Evolutionary conservation across 768 basidiomycete species (phyloP).

Genomic region (Psilocybe subaeruginosa): DNA sequence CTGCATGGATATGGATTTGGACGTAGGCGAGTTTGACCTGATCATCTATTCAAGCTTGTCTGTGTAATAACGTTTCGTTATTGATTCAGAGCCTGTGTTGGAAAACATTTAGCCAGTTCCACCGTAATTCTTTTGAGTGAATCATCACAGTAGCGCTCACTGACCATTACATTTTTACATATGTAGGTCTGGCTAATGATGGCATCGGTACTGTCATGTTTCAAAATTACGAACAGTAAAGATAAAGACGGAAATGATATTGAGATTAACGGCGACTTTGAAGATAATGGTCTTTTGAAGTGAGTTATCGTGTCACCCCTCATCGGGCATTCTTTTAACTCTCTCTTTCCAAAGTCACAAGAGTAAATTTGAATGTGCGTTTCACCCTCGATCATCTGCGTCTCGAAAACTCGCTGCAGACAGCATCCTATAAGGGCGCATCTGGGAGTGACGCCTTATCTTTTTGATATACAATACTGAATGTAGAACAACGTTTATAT

Average conservation of each 20-base stretch:
- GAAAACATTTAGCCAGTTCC: conserved; percentile 15
- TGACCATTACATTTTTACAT: background rate
- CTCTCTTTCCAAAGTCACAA: background rate
- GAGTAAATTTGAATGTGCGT: background rate
- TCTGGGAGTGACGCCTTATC: too few species aligned
- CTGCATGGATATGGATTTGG: conserved; percentile 22
- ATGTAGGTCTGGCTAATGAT: conserved; percentile 22
- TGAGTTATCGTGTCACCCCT: background rate
- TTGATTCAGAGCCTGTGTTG: conserved; percentile 13
- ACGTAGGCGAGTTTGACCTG: conserved; percentile 16
- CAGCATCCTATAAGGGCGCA: too few species aligned
- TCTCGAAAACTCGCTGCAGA: too few species aligned
- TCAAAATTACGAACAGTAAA: conserved; percentile 34
- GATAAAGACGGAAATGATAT: conserved; percentile 37
- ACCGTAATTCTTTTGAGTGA: conserved; percentile 7
- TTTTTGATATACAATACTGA: too few species aligned
- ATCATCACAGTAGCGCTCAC: background rate
- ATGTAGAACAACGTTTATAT: too few species aligned
- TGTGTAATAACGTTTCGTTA: background rate
- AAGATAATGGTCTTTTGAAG: conserved; percentile 12
- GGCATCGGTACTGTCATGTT: conserved; percentile 27
- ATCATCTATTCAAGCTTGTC: too few species aligned
- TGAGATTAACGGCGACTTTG: conserved; percentile 20
- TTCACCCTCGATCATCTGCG: background rate
- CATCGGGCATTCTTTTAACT: background rate